phyloP scores from a whole-genome alignment of 441 rosid species.

The Gossypium schwendimanii region DNA sequence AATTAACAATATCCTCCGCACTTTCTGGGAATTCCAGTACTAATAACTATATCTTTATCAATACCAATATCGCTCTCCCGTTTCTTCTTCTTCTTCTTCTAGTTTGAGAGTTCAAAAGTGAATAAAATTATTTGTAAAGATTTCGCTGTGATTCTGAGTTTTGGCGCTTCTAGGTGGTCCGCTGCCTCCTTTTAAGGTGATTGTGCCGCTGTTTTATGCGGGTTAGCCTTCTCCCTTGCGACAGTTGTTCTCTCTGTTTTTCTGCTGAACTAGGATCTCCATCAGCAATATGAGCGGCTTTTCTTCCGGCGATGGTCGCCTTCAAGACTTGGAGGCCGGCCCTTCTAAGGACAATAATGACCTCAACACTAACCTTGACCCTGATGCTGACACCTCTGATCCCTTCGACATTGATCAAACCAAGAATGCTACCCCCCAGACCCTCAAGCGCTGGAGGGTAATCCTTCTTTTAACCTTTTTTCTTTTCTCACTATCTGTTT shows the following conservation, averaged over 20 bases:
- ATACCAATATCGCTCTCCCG: not conserved
- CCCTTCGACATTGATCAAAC: slow-evolving; percentile 72
- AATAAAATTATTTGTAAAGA: not conserved
- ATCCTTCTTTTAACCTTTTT: not conserved
- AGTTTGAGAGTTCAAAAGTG: not conserved
- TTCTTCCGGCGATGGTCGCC: slow-evolving; percentile 24
- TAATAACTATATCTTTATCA: not conserved
- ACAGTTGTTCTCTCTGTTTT: not conserved
- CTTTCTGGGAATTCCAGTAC: not conserved
- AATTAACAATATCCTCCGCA: not conserved
- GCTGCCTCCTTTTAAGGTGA: not conserved
- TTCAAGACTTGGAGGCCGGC: slow-evolving; percentile 31
- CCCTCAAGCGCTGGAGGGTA: slow-evolving; percentile 89
- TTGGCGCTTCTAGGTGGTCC: not conserved
- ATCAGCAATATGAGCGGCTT: slow-evolving; percentile 10
- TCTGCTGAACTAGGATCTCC: not conserved
- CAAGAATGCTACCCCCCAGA: slow-evolving; percentile 57
- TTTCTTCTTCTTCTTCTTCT: not conserved
- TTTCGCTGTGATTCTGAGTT: not conserved
- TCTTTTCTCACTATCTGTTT: not conserved
- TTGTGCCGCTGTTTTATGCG: not conserved
- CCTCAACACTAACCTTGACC: slow-evolving; percentile 18
- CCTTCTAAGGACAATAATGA: slow-evolving; percentile 20
- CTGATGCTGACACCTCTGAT: slow-evolving; percentile 32
- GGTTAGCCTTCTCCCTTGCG: slow-evolving; percentile 18